These are phyloP conservation scores for Globisporangium radiosum DNA, from an alignment of 352 stramenopile genomes.

Conservation along the genomic window DNA sequence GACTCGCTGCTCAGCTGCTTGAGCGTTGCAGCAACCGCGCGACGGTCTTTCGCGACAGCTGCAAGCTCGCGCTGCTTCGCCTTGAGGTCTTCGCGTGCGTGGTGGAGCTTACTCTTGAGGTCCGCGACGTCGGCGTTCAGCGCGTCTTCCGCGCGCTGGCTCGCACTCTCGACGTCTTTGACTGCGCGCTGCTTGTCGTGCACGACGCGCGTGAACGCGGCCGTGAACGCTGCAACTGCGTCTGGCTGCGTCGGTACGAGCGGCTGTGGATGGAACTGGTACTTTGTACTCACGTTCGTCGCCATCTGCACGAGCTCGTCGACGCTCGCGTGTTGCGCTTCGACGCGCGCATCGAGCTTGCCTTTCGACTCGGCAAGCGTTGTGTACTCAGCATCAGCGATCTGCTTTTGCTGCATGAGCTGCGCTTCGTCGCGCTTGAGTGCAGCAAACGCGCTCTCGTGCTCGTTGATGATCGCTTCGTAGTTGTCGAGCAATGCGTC, in stretches of 20 bases:
- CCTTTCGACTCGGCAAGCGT: constrained; percentile 32
- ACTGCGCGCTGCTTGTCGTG: constrained; percentile 32
- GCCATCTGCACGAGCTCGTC: constrained; percentile 40
- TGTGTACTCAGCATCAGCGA: constrained; percentile 25
- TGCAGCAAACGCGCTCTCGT: constrained; percentile 22
- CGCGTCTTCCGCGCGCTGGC: constrained; percentile 35
- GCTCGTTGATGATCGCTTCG: constrained; percentile 39
- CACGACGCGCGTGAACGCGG: constrained; percentile 40
- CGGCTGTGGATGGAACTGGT: constrained; percentile 45
- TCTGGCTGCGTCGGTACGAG: constrained; percentile 38
- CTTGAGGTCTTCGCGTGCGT: constrained; percentile 40
- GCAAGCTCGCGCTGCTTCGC: constrained; percentile 35
- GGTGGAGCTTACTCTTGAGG: constrained; percentile 42
- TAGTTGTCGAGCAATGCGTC: constrained; percentile 45
- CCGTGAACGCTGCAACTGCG: constrained; percentile 44
- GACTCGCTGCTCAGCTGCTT: constrained; percentile 29
- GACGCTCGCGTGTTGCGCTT: constrained; percentile 28
- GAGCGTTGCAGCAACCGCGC: constrained; percentile 24
- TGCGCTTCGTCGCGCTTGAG: constrained; percentile 29
- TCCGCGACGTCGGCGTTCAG: constrained; percentile 43
- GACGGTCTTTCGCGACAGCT: constrained; percentile 36
- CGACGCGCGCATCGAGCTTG: constrained; percentile 46
- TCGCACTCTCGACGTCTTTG: constrained; percentile 28
- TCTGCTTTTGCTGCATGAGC: constrained; percentile 16
- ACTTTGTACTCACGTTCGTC: constrained; percentile 39